A percentile compares a stretch with the other conserved stretches of the same genome.
Conservation (phyloP, 1,284 basidiomycete genomes). For the Vanrija sp. region DNA sequence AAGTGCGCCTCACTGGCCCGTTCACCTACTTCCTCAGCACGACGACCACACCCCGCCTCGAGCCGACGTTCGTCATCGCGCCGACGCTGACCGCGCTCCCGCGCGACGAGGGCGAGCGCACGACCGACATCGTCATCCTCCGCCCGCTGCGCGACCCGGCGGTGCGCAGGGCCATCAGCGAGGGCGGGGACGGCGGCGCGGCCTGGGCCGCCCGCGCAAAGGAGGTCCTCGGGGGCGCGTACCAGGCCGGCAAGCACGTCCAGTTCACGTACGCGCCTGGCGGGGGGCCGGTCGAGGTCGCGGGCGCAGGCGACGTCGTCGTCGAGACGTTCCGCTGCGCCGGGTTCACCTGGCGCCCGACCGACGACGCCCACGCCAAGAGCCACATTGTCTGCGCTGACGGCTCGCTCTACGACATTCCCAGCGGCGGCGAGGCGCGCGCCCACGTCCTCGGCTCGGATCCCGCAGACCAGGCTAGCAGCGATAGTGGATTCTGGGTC, state of each 20-base stretch:
- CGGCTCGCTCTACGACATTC: slow-evolving; percentile 62
- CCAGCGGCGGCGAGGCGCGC: slow-evolving; percentile 53
- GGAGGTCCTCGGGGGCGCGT: slow-evolving; percentile 62
- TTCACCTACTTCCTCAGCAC: slow-evolving; percentile 82
- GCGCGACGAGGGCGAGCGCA: slow-evolving; percentile 34
- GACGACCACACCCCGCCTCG: slow-evolving; percentile 75
- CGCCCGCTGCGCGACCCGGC: slow-evolving; percentile 69
- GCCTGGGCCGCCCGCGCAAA: slow-evolving; percentile 37
- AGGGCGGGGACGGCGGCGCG: slow-evolving; percentile 3
- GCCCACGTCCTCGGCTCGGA: slow-evolving; percentile 16
- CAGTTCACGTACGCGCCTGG: slow-evolving; percentile 55
- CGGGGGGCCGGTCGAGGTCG: neutral
- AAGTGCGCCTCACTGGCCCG: slow-evolving; percentile 59
- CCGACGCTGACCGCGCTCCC: slow-evolving; percentile 54
- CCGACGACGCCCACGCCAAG: slow-evolving; percentile 36
- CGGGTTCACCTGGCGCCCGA: slow-evolving; percentile 81
- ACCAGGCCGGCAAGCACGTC: slow-evolving; percentile 68
- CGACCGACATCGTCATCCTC: slow-evolving; percentile 76
- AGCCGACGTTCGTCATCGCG: slow-evolving; percentile 71
- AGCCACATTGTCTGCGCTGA: slow-evolving; percentile 64
- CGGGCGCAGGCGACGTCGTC: slow-evolving; percentile 53
- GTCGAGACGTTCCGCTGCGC: slow-evolving; percentile 77
- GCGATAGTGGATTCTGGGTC: slow-evolving; percentile 19
- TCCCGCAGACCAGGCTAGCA: neutral
- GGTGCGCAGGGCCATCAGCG: slow-evolving; percentile 30